Evolutionary conservation across 495 filamentous ascomycete genomes (phyloP).

Genomic region (Astrothelium subdiscretum): DNA sequence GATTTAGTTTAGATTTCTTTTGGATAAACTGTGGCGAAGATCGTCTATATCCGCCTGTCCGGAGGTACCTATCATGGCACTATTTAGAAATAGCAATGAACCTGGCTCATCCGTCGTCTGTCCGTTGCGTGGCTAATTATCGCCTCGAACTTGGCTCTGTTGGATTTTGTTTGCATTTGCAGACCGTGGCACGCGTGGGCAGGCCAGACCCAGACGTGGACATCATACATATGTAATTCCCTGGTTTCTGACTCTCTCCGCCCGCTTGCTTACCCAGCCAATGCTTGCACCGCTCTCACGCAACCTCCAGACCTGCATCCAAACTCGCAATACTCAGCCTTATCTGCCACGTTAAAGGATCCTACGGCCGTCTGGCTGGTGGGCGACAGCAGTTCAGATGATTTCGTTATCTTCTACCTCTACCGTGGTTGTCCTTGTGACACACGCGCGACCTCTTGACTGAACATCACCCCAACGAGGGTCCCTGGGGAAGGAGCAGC

Average conservation of each 20-base stretch:
- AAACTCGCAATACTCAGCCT: not conserved
- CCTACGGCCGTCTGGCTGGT: not conserved
- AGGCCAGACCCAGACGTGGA: not conserved
- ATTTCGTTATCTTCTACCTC: not conserved
- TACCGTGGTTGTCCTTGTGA: conserved; percentile 14
- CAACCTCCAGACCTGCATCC: not conserved
- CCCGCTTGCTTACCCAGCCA: not conserved
- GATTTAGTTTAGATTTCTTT: not conserved
- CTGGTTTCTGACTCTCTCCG: not conserved
- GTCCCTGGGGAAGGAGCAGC: not conserved
- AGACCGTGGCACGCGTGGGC: not conserved
- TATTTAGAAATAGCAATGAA: not conserved
- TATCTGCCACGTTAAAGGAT: not conserved
- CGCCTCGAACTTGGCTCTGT: too few relatives aligned
- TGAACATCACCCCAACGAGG: conserved; percentile 1
- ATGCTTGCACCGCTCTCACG: not conserved
- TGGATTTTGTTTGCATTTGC: too few relatives aligned
- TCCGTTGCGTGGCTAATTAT: too few relatives aligned
- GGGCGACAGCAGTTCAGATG: not conserved
- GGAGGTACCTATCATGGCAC: conserved; percentile 2
- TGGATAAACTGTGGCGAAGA: not conserved
- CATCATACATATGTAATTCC: not conserved
- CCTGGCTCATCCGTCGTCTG: too few relatives aligned
- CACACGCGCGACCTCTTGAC: conserved; percentile 7
- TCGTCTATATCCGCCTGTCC: not conserved